Evolutionary conservation across 148 eudicot genomes (phyloP).

Genomic region (Persicaria maculosa): DNA sequence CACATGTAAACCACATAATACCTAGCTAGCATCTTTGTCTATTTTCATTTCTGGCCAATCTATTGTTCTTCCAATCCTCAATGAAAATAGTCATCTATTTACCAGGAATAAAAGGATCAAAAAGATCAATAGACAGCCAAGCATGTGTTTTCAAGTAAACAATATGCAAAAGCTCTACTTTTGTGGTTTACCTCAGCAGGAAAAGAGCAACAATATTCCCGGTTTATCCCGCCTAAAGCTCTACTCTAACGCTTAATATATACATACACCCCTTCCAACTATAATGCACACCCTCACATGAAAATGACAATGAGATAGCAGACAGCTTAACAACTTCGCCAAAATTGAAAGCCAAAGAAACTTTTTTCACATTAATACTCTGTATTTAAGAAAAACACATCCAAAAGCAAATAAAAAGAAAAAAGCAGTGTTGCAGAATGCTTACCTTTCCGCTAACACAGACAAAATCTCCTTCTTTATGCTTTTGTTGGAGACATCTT

Average conservation of each 20-base stretch:
- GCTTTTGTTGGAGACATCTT: constrained; percentile 51
- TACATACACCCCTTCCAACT: neutral
- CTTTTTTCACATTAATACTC: neutral
- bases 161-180: neutral
- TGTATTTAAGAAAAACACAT: neutral
- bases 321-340: neutral
- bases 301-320: neutral
- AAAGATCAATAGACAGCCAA: no score
- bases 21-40: neutral
- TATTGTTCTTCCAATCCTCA: neutral
- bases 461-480: constrained; percentile 75
- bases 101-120: no score
- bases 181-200: neutral
- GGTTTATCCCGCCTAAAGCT: no score
- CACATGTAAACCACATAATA: neutral
- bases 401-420: neutral
- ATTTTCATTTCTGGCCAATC: neutral
- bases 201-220: neutral
- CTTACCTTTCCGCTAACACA: constrained; percentile 98
- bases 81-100: neutral
- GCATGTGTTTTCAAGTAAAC: neutral
- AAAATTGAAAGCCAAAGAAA: neutral
- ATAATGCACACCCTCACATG: neutral
- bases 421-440: constrained; percentile 6
- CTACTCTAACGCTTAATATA: neutral